Evolutionary conservation across 2,329 filamentous ascomycete species (phyloP), one percentile per base, ranked within the genome.

Genomic region (Aureobasidium sp.): DNA sequence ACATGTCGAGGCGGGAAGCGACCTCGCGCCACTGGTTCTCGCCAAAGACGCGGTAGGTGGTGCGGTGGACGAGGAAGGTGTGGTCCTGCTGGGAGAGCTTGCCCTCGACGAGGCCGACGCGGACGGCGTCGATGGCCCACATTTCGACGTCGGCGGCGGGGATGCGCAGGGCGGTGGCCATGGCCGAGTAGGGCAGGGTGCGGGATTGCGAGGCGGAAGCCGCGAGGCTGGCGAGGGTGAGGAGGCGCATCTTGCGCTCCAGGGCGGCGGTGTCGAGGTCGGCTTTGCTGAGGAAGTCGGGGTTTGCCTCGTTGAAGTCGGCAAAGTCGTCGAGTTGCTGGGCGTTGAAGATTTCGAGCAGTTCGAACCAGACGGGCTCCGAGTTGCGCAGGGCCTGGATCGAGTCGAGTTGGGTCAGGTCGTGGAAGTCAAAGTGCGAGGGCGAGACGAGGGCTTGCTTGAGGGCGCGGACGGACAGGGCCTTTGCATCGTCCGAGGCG

Each of bases 1-100:
- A 97, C 74, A 91, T 89, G 77, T 96, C 92, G 69, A 99, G 79
- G 64, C 93, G 84, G 65, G 88, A 90, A 63, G 90, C 89, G 58
- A 99, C 87, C 79, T 99, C 93, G 68, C 89, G 85, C 91, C 95
- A 99, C 79, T 99, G 94, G 82, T 95, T 95, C 79, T 96, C 90
- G 68, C 90, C 90, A 71, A 99, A 99, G 59, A 96, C 92, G 64
- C 94, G 87, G 82, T 97, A 96, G 63, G 91, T 96, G 69, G 90
- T 90, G 73, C 94, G 86, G 81, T 99, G 94, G 64, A 99, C 90
- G 58, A 96, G 82, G 82, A 99, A 97, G 65, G 93, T 89, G 73
- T 90, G 84, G 74, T 90, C 91, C 73, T 93, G 83, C 79, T 99
- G 94, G 62, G 89, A 94, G 67, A 99, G 85, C 78, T 95, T 95